These are phyloP conservation scores for Lithohypha guttulata DNA, from an alignment of 2,329 filamentous ascomycete genomes.

Conservation along the genomic window DNA sequence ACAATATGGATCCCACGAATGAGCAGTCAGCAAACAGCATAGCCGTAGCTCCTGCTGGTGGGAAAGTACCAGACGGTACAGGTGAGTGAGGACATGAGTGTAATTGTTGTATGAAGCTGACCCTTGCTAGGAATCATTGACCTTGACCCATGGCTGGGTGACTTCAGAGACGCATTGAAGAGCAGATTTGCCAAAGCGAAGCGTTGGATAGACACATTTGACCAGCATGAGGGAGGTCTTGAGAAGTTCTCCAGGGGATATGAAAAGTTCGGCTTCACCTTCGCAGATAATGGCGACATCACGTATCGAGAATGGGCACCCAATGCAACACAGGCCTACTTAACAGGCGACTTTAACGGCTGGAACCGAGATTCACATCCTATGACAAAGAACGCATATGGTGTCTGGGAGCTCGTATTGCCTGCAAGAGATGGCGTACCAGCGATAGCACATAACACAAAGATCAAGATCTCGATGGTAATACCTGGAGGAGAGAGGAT, in stretches of 20 bases:
- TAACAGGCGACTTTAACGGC: conserved; percentile 91
- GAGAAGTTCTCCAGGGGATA: conserved; percentile 85
- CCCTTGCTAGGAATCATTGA: conserved; percentile 67
- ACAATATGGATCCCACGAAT: conserved; percentile 3
- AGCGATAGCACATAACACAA: conserved; percentile 83
- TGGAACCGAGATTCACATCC: conserved; percentile 77
- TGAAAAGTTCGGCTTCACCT: conserved; percentile 77
- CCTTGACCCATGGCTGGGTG: conserved; percentile 80
- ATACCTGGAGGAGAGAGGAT: conserved; percentile 68
- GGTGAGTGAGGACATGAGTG: no score
- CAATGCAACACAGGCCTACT: conserved; percentile 69
- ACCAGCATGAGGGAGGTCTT: conserved; percentile 74
- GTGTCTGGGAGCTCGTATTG: conserved; percentile 74
- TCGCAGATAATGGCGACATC: conserved; percentile 72
- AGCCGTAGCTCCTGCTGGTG: background rate
- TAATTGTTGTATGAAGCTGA: no score
- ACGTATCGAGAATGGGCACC: conserved; percentile 94
- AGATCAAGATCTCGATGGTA: conserved; percentile 87
- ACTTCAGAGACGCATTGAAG: conserved; percentile 68
- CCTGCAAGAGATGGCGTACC: conserved; percentile 63
- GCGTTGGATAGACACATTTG: conserved; percentile 74
- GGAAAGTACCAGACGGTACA: conserved; percentile 5
- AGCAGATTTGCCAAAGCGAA: conserved; percentile 69
- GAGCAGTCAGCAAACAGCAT: conserved; percentile 5
- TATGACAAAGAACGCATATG: conserved; percentile 78